Evolutionary conservation across 192 early-diverging fungal species (phyloP).

Genomic region (Linnemannia zychae): DNA sequence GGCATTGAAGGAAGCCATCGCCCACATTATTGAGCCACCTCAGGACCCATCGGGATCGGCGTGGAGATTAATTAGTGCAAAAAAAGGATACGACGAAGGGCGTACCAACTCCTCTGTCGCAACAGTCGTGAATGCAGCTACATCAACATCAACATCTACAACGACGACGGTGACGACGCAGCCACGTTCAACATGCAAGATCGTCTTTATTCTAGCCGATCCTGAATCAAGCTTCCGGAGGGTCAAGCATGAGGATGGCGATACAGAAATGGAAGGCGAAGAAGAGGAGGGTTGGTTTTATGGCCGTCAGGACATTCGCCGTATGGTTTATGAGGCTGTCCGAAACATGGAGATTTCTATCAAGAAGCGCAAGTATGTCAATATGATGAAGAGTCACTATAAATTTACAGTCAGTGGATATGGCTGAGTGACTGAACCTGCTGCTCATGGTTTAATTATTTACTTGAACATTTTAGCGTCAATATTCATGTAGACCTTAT

Average conservation of each 20-base stretch:
- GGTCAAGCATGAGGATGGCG: neutral
- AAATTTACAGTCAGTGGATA: neutral
- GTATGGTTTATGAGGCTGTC: slow-evolving; percentile 6
- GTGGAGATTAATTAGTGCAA: neutral
- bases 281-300: neutral
- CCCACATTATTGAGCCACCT: slow-evolving; percentile 37
- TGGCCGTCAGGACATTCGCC: slow-evolving; percentile 20
- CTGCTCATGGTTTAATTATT: neutral
- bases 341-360: slow-evolving; percentile 15
- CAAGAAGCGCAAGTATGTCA: slow-evolving; percentile 29
- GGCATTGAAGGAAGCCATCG: slow-evolving; percentile 40
- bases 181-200: slow-evolving; percentile 9
- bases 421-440: neutral
- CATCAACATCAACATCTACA: neutral
- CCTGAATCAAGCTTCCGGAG: neutral
- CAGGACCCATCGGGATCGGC: neutral
- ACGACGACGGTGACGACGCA: neutral
- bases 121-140: neutral
- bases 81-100: neutral
- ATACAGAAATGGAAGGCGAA: slow-evolving; percentile 7
- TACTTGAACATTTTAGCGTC: neutral
- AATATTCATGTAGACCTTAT: slow-evolving; percentile 45
- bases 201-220: slow-evolving; percentile 33
- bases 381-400: neutral
- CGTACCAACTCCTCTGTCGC: neutral